These are phyloP conservation scores for Eutrema japonicum DNA, from an alignment of 345 rosid species.

Conservation along the genomic window DNA sequence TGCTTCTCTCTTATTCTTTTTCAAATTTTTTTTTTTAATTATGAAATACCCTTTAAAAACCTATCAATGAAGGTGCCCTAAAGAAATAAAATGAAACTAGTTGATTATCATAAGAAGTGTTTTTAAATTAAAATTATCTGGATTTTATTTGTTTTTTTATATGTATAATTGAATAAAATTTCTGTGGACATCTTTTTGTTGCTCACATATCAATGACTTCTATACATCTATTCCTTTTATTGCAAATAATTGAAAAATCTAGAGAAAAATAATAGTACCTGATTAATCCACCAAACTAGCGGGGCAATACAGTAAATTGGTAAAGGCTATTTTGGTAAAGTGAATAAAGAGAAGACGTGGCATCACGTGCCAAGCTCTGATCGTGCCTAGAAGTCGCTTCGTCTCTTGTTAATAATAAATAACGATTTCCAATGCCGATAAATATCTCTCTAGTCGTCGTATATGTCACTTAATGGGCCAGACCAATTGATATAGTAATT, in stretches of 20 bases:
- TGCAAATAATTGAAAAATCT: constrained; percentile 7
- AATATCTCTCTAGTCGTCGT: background rate
- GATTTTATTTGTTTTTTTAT: background rate
- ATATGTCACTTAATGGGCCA: constrained; percentile 2
- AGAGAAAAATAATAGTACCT: background rate
- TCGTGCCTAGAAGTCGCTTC: constrained; percentile 41
- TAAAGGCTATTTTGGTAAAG: constrained; percentile 23
- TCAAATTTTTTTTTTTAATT: no score
- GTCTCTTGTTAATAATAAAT: constrained; percentile 14
- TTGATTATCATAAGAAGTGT: background rate
- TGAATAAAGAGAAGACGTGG: constrained; percentile 38
- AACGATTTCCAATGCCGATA: background rate
- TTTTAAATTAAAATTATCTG: background rate
- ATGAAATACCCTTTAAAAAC: no score
- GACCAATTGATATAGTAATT: background rate
- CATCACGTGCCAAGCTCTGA: constrained; percentile 41
- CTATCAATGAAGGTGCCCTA: no score
- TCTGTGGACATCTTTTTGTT: background rate
- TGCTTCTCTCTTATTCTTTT: no score
- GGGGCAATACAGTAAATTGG: background rate
- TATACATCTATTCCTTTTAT: background rate
- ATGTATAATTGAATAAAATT: background rate
- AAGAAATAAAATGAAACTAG: background rate
- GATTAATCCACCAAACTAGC: background rate
- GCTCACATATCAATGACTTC: background rate